Conservation (phyloP, 371 early-diverging fungal species). For the Rhizopus delemar region DNA sequence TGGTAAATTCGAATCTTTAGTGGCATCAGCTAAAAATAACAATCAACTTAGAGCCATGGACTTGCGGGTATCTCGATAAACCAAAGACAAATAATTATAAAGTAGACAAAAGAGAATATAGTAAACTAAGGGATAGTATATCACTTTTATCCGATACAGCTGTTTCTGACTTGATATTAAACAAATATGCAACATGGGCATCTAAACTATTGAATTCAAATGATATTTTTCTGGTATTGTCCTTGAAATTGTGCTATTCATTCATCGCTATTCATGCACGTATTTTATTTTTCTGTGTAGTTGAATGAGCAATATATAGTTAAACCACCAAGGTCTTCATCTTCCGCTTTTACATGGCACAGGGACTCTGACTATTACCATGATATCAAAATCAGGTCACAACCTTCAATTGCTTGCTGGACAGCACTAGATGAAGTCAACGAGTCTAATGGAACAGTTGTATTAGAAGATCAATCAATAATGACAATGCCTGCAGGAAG, state of each 20-base stretch:
- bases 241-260: not conserved
- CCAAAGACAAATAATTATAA: slow-evolving; percentile 23
- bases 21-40: not conserved
- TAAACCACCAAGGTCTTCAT: slow-evolving; percentile 50
- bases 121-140: slow-evolving; percentile 31
- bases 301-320: slow-evolving; percentile 67
- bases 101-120: slow-evolving; percentile 27
- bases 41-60: slow-evolving; percentile 42
- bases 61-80: slow-evolving; percentile 50
- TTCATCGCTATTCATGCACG: not conserved
- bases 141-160: slow-evolving; percentile 6
- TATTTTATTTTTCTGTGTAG: slow-evolving; percentile 14
- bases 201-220: slow-evolving; percentile 27
- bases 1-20: slow-evolving; percentile 22
- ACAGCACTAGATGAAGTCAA: slow-evolving; percentile 49
- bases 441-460: slow-evolving; percentile 7
- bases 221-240: slow-evolving; percentile 22
- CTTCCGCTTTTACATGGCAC: slow-evolving; percentile 60
- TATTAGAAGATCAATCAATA: slow-evolving; percentile 8
- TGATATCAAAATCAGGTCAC: slow-evolving; percentile 20
- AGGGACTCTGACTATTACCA: slow-evolving; percentile 45
- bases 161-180: slow-evolving; percentile 30
- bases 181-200: slow-evolving; percentile 39
- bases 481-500: slow-evolving; percentile 44
- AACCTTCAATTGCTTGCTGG: slow-evolving; percentile 57